Evolutionary conservation across 2,329 filamentous ascomycete genomes (phyloP).

Genomic region (Sporothrix brunneoviolacea): DNA sequence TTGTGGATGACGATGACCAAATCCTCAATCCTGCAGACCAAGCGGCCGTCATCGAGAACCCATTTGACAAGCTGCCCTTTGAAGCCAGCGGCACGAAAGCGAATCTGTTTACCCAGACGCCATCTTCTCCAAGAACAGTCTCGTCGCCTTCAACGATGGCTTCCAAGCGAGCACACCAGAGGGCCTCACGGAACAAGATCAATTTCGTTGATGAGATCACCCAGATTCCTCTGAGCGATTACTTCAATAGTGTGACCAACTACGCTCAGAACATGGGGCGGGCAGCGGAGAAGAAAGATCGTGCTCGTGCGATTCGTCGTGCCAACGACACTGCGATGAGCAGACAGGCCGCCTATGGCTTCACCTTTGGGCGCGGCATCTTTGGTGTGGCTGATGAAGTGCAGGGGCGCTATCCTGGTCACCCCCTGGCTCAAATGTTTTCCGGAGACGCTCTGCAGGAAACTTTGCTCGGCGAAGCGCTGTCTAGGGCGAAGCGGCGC

Average conservation of each 20-base stretch:
- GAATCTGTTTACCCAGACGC: neutral
- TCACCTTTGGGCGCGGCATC: conserved; percentile 18
- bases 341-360: conserved; percentile 13
- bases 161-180: conserved; percentile 3
- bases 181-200: neutral
- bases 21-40: neutral
- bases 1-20: conserved; percentile 14
- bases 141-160: neutral
- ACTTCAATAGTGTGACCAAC: conserved; percentile 14
- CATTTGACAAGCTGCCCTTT: neutral
- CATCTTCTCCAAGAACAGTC: conserved; percentile 1
- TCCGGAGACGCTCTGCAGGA: conserved; percentile 14
- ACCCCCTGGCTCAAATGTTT: conserved; percentile 15
- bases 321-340: conserved; percentile 1
- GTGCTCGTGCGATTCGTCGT: conserved; percentile 5
- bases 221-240: conserved; percentile 18
- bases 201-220: conserved; percentile 18
- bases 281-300: conserved; percentile 9
- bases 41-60: no score
- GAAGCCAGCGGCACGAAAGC: neutral
- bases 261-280: conserved; percentile 18
- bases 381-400: conserved; percentile 15
- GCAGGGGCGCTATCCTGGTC: neutral
- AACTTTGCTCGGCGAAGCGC: conserved; percentile 4
- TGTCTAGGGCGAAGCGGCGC: conserved; percentile 19